These are phyloP conservation scores for Aspergillus ellipticus DNA, from an alignment of 495 filamentous ascomycete species.

Conservation along the genomic window DNA sequence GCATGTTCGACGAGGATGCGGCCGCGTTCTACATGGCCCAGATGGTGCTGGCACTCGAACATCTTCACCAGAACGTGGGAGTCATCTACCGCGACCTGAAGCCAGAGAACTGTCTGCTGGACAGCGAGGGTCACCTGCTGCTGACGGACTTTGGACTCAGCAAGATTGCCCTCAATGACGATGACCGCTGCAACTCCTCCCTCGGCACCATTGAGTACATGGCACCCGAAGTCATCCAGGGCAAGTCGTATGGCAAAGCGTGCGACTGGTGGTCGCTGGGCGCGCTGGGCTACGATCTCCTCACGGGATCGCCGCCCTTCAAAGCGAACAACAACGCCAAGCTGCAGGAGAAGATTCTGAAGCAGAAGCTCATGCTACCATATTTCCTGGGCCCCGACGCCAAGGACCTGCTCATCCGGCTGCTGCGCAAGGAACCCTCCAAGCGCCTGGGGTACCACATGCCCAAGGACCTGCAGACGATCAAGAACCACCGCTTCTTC, in stretches of 20 bases:
- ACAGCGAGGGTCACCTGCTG: slow-evolving; percentile 85
- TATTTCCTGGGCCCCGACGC: slow-evolving; percentile 87
- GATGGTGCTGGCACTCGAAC: slow-evolving; percentile 88
- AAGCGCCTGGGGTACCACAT: slow-evolving; percentile 85
- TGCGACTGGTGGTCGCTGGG: slow-evolving; percentile 99
- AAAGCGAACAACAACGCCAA: slow-evolving; percentile 84
- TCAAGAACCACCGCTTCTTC: slow-evolving; percentile 96
- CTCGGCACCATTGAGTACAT: slow-evolving; percentile 97
- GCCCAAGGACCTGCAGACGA: slow-evolving; percentile 77
- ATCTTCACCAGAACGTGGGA: slow-evolving; percentile 85
- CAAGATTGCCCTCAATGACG: slow-evolving; percentile 84
- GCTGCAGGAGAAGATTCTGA: slow-evolving; percentile 88
- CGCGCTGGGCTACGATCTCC: slow-evolving; percentile 82
- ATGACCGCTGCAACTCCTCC: slow-evolving; percentile 71
- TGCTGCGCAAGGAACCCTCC: slow-evolving; percentile 84
- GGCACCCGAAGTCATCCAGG: slow-evolving; percentile 89
- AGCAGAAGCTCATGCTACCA: slow-evolving; percentile 79
- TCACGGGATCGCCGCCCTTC: slow-evolving; percentile 89
- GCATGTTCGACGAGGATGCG: slow-evolving; percentile 84
- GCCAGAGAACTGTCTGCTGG: slow-evolving; percentile 95
- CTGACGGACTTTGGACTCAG: slow-evolving; percentile 95
- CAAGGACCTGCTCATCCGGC: slow-evolving; percentile 84
- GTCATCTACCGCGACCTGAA: slow-evolving; percentile 97
- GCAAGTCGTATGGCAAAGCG: slow-evolving; percentile 78
- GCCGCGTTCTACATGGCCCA: slow-evolving; percentile 98